Conservation (phyloP, 2,329 filamentous ascomycete genomes). For the Fusarium citri region DNA sequence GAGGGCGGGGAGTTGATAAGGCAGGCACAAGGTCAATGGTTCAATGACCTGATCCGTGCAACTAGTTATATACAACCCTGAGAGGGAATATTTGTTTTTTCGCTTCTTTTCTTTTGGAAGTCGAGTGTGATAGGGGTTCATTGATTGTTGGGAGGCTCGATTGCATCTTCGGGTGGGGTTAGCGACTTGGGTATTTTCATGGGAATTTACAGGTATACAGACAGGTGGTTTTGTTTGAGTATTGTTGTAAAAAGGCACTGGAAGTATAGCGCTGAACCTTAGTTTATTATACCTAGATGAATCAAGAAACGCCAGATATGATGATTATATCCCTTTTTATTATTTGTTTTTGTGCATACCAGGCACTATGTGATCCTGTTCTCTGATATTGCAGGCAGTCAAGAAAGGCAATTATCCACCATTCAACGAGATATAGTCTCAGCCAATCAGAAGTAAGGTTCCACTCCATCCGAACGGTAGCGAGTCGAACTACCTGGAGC, state of each 20-base stretch:
- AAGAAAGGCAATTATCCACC: not conserved
- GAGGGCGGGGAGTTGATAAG: not conserved
- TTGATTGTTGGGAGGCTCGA: slow-evolving; percentile 4
- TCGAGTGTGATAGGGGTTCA: not conserved
- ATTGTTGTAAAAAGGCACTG: slow-evolving; percentile 5
- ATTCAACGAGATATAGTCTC: not conserved
- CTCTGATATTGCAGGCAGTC: not conserved
- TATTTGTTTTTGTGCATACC: not conserved
- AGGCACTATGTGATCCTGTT: not conserved
- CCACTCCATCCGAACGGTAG: not conserved
- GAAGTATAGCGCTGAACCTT: slow-evolving; percentile 12
- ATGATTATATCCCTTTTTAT: not conserved
- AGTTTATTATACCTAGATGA: slow-evolving; percentile 24
- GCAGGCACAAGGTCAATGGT: not conserved
- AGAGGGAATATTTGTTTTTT: not conserved
- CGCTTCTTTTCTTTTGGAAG: slow-evolving; percentile 1
- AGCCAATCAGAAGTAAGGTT: not conserved
- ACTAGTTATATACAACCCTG: slow-evolving; percentile 12
- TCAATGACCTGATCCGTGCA: slow-evolving; percentile 1
- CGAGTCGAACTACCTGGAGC: not conserved
- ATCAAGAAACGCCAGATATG: slow-evolving; percentile 12
- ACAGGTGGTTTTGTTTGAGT: slow-evolving; percentile 25
- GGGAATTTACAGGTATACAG: slow-evolving; percentile 9
- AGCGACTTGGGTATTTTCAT: slow-evolving; percentile 31
- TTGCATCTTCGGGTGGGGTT: slow-evolving; percentile 16